A percentile compares a stretch with the other conserved stretches of the same genome.
Conservation (phyloP, 2,329 filamentous ascomycete genomes). For the Mycosphaerella sp. region DNA sequence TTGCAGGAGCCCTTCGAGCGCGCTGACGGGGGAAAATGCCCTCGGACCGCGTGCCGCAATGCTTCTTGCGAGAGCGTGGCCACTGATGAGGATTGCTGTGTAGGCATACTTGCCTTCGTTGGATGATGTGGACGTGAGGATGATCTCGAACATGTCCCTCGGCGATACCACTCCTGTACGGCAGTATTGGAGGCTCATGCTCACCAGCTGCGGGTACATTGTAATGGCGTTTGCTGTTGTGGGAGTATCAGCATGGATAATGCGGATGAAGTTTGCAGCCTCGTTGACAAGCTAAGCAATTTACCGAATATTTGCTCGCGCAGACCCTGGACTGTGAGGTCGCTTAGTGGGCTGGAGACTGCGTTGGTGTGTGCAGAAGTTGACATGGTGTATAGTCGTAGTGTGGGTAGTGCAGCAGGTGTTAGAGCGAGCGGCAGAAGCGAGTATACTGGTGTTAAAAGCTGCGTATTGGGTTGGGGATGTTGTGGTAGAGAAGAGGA, state of each 20-base stretch:
- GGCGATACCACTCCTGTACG: conserved; percentile 5
- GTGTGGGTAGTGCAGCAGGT: not conserved
- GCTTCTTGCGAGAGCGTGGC: not conserved
- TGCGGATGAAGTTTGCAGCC: not conserved
- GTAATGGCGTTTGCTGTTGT: conserved; percentile 15
- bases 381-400: not conserved
- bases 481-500: not conserved
- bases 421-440: not conserved
- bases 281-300: too few species aligned
- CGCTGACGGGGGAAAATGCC: not conserved
- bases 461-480: not conserved
- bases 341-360: not conserved
- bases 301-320: conserved; percentile 20
- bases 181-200: not conserved
- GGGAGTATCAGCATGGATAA: conserved; percentile 4
- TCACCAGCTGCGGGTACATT: conserved; percentile 13
- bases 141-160: conserved; percentile 13
- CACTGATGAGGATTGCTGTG: conserved; percentile 11
- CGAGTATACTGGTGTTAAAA: not conserved
- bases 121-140: conserved; percentile 4
- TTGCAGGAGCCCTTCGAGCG: conserved; percentile 10
- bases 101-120: not conserved
- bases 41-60: conserved; percentile 7
- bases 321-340: not conserved
- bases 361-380: not conserved